Evolutionary conservation across 805 yeast species (phyloP), one percentile per base, ranked within the genome.

Genomic region (Wickerhamomyces bisporus): DNA sequence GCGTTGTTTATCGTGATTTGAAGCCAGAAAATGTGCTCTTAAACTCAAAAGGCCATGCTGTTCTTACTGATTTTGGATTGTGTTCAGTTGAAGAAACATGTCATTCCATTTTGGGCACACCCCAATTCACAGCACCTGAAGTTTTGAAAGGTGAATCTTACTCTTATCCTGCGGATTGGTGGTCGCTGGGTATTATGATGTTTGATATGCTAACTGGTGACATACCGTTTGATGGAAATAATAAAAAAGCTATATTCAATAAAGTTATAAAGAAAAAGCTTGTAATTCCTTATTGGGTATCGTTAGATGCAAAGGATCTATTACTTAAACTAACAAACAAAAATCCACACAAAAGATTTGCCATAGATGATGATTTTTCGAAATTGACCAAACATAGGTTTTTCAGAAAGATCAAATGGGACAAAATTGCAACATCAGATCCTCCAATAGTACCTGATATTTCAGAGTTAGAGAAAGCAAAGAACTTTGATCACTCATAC

Each of bases 21-120:
- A 87, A 87, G 59, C 96, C 96, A 5, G 96, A 87, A 59, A 87
- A 87, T 53, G 88, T 95, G 52, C 65, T 88, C 50, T 65, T 87
- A 27, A 86, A 86, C 51, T 65, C 76, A 3, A 59, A 67, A n/a
- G 96, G 96, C 0, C 93, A 87, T 56, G 65, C 87, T 41, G 81
- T 87, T 17, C 64, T 86, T 32, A 86, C 95, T 0, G 96, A 87
- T 59, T 87, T 87, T 59, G 96, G 96, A 0, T 68, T 87, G 17
- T 74, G 82, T 34, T 62, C 50, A 40, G 50, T 45, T 23, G 70
- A 65, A 16, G 62, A 63, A 26, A 57, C 54, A 6, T 50, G 64
- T 18, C 61, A 65, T 38, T 60, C 77, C 0, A 53, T 72, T 36
- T 53, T 66, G 26, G 69, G 72, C 19, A 64, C 73, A 4, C 74